A percentile compares a stretch with the other conserved stretches of the same genome.
phyloP scores from a whole-genome alignment of 805 yeast genomes.

The Hermanozyma aechmeae region DNA sequence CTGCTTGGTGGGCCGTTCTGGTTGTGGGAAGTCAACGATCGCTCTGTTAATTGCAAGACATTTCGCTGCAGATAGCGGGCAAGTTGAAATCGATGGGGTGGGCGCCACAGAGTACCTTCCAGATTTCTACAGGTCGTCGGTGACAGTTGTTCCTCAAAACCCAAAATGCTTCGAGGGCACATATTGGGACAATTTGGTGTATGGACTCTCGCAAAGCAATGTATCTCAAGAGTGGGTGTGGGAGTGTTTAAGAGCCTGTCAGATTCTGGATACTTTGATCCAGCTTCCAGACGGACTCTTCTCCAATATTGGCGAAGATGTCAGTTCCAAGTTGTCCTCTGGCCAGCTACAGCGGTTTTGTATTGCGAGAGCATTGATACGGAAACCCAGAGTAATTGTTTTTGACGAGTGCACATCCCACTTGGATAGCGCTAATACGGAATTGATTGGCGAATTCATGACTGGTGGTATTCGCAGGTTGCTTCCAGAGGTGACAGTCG shows the following conservation, averaged over 20 bases:
- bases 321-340: constrained; percentile 54
- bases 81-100: constrained; percentile 35
- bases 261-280: constrained; percentile 45
- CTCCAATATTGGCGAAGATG: constrained; percentile 45
- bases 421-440: constrained; percentile 57
- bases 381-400: constrained; percentile 56
- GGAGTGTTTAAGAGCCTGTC: constrained; percentile 33
- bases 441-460: constrained; percentile 42
- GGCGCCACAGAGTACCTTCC: constrained; percentile 40
- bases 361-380: constrained; percentile 70
- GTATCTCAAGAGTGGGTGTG: constrained; percentile 21
- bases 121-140: constrained; percentile 38
- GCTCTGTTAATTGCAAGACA: constrained; percentile 47
- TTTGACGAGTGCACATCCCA: constrained; percentile 91
- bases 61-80: constrained; percentile 30
- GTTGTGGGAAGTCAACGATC: constrained; percentile 85
- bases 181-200: constrained; percentile 58
- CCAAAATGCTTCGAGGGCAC: constrained; percentile 69
- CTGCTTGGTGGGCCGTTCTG: constrained; percentile 79
- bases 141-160: constrained; percentile 70
- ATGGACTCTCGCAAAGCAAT: constrained; percentile 35
- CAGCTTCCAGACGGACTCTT: constrained; percentile 50
- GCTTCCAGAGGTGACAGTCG: constrained; percentile 24
- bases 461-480: constrained; percentile 11
- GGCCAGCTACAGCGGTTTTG: constrained; percentile 87